Conservation (phyloP, 108 stramenopile genomes). For the Cyclotella baltica region DNA sequence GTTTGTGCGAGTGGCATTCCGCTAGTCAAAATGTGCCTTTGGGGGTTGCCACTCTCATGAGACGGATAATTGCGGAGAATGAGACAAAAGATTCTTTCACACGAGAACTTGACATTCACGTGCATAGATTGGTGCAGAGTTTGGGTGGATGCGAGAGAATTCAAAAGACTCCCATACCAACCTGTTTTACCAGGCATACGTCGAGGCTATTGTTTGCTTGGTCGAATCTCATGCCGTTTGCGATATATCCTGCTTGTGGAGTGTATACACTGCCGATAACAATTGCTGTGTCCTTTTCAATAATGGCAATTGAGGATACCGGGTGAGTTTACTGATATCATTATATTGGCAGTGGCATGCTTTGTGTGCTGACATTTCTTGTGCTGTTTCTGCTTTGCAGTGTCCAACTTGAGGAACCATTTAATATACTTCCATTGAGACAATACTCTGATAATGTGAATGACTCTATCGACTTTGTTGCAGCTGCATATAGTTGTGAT, state of each 20-base stretch:
- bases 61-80: conserved; percentile 50
- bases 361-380: background rate
- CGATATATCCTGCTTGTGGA: conserved; percentile 53
- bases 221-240: conserved; percentile 62
- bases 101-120: conserved; percentile 49
- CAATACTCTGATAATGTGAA: conserved; percentile 59
- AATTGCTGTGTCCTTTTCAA: conserved; percentile 47
- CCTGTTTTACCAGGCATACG: conserved; percentile 52
- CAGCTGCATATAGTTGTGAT: conserved; percentile 19
- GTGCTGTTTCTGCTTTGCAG: background rate
- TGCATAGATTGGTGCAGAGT: conserved; percentile 36
- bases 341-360: background rate
- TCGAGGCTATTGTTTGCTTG: conserved; percentile 54
- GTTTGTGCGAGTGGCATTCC: conserved; percentile 38
- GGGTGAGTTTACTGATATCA: conserved; percentile 27
- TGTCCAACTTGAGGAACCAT: conserved; percentile 65
- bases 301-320: conserved; percentile 64
- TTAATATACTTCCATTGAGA: conserved; percentile 58
- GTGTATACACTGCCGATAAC: conserved; percentile 50
- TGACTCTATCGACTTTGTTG: conserved; percentile 41
- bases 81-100: conserved; percentile 27
- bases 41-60: conserved; percentile 44
- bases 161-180: conserved; percentile 57
- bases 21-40: conserved; percentile 50
- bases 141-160: conserved; percentile 56